Percentiles rank a stretch among this genome's conserved stretches.
phyloP scores from a whole-genome alignment of 495 filamentous ascomycete species.

The Penicillium canescens region DNA sequence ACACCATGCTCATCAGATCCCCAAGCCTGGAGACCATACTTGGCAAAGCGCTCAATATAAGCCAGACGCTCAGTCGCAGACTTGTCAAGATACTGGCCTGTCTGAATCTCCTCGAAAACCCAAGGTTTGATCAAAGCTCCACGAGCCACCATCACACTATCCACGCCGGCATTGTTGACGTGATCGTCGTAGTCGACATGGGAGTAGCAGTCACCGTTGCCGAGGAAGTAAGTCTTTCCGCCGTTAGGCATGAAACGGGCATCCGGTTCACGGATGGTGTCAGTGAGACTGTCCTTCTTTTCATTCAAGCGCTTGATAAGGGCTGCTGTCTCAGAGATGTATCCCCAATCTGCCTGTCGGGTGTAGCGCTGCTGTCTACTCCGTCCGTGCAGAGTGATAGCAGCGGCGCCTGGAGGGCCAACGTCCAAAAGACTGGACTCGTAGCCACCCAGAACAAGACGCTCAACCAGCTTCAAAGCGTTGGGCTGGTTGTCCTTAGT shows the following conservation, averaged over 20 bases:
- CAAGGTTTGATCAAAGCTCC: conserved; percentile 95
- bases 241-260: conserved; percentile 60
- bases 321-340: conserved; percentile 86
- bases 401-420: conserved; percentile 79
- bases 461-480: conserved; percentile 76
- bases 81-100: conserved; percentile 93
- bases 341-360: conserved; percentile 82
- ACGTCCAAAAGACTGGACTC: conserved; percentile 59
- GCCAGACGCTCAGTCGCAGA: conserved; percentile 79
- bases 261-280: conserved; percentile 79
- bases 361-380: conserved; percentile 95
- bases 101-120: conserved; percentile 94
- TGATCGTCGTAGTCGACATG: conserved; percentile 84
- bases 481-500: conserved; percentile 77
- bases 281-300: conserved; percentile 59
- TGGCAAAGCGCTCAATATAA: conserved; percentile 85
- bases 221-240: conserved; percentile 79
- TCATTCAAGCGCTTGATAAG: conserved; percentile 76
- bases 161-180: conserved; percentile 73
- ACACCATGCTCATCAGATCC: conserved; percentile 91
- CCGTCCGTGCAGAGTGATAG: conserved; percentile 90
- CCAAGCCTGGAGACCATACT: conserved; percentile 91
- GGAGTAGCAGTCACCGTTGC: conserved; percentile 95
- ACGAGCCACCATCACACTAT: conserved; percentile 87
- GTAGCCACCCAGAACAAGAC: conserved; percentile 74